Evolutionary conservation across 805 yeast genomes (phyloP).

Genomic region (Wickerhamiella occidentalis): DNA sequence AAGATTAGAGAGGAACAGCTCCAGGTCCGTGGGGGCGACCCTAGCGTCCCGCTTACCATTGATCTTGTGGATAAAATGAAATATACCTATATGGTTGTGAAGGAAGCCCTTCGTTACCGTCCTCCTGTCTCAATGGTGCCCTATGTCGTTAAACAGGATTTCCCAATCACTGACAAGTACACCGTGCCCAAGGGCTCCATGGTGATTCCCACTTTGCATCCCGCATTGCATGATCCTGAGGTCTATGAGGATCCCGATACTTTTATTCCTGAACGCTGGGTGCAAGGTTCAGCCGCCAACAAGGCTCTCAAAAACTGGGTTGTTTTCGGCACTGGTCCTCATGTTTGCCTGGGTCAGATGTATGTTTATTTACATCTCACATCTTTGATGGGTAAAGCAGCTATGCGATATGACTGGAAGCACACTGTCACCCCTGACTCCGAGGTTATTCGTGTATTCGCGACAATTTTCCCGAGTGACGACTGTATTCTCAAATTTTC

Average conservation of each 20-base stretch:
- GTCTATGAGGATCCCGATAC: conserved; percentile 90
- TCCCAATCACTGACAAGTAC: conserved; percentile 72
- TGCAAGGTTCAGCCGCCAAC: conserved; percentile 54
- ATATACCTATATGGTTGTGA: conserved; percentile 82
- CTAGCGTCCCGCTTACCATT: conserved; percentile 44
- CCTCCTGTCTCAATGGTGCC: conserved; percentile 99
- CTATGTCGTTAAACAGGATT: conserved; percentile 75
- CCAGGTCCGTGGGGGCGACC: conserved; percentile 67
- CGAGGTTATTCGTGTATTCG: conserved; percentile 91
- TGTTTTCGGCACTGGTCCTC: conserved; percentile 95
- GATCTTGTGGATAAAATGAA: conserved; percentile 76
- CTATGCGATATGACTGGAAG: conserved; percentile 63
- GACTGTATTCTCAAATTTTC: conserved; percentile 71
- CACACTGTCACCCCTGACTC: conserved; percentile 75
- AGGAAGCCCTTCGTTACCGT: conserved; percentile 83
- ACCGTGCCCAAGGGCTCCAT: conserved; percentile 94
- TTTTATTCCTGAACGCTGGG: conserved; percentile 95
- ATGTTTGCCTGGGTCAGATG: conserved; percentile 87
- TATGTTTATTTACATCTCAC: conserved; percentile 87
- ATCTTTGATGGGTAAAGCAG: conserved; percentile 82
- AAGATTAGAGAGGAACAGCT: conserved; percentile 91
- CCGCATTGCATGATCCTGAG: conserved; percentile 95
- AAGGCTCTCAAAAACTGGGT: conserved; percentile 83
- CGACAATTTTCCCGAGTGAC: conserved; percentile 96
- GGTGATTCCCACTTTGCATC: conserved; percentile 92